Percentiles rank a stretch among this genome's conserved stretches.
Evolutionary conservation across 2,329 filamentous ascomycete genomes (phyloP).

Genomic region (Stylonectria norvegica): DNA sequence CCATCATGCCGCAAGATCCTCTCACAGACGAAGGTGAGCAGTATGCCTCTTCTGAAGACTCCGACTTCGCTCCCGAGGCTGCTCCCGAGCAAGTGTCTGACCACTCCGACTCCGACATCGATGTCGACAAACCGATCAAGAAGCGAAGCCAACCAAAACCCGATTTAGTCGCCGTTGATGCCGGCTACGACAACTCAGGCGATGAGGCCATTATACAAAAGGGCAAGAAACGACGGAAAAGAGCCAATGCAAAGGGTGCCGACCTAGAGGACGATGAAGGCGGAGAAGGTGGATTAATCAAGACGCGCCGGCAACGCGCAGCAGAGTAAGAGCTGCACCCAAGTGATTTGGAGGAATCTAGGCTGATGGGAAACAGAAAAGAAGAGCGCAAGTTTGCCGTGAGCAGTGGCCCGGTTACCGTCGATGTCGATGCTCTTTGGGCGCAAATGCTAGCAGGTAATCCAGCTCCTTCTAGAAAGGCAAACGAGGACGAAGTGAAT

Average conservation of each 20-base stretch:
- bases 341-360: neutral
- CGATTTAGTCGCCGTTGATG: slow-evolving; percentile 35
- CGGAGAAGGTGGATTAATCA: slow-evolving; percentile 62
- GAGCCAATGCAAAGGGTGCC: slow-evolving; percentile 38
- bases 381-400: slow-evolving; percentile 53
- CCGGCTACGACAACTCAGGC: slow-evolving; percentile 64
- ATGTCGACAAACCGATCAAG: slow-evolving; percentile 25
- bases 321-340: slow-evolving; percentile 48
- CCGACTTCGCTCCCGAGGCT: slow-evolving; percentile 65
- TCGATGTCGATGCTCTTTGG: slow-evolving; percentile 71
- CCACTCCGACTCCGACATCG: slow-evolving; percentile 49
- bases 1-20: slow-evolving; percentile 43
- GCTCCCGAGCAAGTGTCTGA: slow-evolving; percentile 46
- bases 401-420: slow-evolving; percentile 58
- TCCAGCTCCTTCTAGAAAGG: slow-evolving; percentile 8
- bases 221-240: slow-evolving; percentile 52
- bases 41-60: slow-evolving; percentile 70
- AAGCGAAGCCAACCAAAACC: slow-evolving; percentile 20
- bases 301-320: slow-evolving; percentile 68
- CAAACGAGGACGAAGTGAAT: slow-evolving; percentile 9
- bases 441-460: slow-evolving; percentile 56
- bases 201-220: slow-evolving; percentile 67
- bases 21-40: slow-evolving; percentile 49
- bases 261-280: slow-evolving; percentile 51
- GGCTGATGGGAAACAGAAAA: slow-evolving; percentile 41